Percentiles rank a stretch among this genome's conserved stretches.
These are phyloP conservation scores for Aphanomyces cochlioides DNA, from an alignment of 352 stramenopile species.

Conservation along the genomic window DNA sequence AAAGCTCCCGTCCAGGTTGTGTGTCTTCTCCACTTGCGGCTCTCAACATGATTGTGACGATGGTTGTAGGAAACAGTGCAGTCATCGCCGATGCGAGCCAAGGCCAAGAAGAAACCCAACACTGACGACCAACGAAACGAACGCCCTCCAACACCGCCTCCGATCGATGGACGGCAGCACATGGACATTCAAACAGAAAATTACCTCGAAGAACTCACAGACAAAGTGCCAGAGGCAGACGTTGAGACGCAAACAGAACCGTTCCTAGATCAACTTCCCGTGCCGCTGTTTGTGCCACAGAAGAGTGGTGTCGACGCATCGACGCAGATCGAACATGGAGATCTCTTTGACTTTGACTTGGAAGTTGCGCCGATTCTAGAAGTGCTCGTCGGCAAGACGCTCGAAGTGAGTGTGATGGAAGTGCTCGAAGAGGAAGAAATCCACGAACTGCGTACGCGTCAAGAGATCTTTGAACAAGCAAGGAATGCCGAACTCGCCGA, in stretches of 20 bases:
- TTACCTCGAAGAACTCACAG: slow-evolving; percentile 92
- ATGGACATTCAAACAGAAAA: slow-evolving; percentile 94
- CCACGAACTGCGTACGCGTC: slow-evolving; percentile 80
- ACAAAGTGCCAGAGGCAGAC: slow-evolving; percentile 84
- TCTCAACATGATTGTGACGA: slow-evolving; percentile 18
- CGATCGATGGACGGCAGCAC: slow-evolving; percentile 81
- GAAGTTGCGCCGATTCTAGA: slow-evolving; percentile 94
- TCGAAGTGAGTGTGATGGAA: slow-evolving; percentile 92
- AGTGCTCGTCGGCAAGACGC: slow-evolving; percentile 92
- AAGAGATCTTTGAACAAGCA: slow-evolving; percentile 89
- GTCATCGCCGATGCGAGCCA: slow-evolving; percentile 28
- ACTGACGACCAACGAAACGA: slow-evolving; percentile 37
- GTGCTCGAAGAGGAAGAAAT: slow-evolving; percentile 94
- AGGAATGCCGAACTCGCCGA: slow-evolving; percentile 91
- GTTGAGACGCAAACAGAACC: slow-evolving; percentile 90
- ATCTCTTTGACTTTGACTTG: slow-evolving; percentile 95
- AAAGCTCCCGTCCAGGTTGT: slow-evolving; percentile 43
- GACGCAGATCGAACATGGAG: slow-evolving; percentile 90
- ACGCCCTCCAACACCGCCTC: slow-evolving; percentile 70
- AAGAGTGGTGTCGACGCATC: slow-evolving; percentile 84
- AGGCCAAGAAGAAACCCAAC: slow-evolving; percentile 33
- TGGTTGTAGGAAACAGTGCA: slow-evolving; percentile 42
- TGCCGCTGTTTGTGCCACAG: slow-evolving; percentile 79
- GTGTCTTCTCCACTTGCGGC: slow-evolving; percentile 16
- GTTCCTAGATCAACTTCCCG: slow-evolving; percentile 76